Evolutionary conservation across 768 basidiomycete species (phyloP).

Genomic region (Lentinus brumalis): DNA sequence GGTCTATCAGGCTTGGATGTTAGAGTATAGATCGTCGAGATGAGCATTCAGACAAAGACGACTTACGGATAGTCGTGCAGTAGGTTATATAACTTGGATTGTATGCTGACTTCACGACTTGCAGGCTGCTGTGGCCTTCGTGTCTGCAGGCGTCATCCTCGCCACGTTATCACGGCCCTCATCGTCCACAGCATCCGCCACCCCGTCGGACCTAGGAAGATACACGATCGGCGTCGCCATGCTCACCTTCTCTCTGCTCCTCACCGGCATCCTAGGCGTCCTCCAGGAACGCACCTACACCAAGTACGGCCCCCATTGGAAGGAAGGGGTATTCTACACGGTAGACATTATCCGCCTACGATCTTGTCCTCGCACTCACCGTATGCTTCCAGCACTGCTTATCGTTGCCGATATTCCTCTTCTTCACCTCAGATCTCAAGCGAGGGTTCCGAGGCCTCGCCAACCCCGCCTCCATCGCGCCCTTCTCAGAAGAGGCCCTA

Average conservation of each 20-base stretch:
- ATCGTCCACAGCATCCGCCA: conserved; percentile 26
- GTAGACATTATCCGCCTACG: conserved; percentile 40
- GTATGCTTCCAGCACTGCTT: conserved; percentile 62
- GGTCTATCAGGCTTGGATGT: no score
- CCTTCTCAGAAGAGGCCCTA: conserved; percentile 1
- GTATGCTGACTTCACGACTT: neutral
- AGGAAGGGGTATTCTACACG: conserved; percentile 83
- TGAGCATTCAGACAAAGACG: no score
- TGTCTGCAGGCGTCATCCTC: conserved; percentile 70
- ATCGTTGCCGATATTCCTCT: conserved; percentile 74
- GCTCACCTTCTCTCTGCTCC: conserved; percentile 64
- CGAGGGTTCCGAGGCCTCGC: conserved; percentile 56
- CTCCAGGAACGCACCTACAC: conserved; percentile 78
- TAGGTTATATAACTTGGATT: neutral
- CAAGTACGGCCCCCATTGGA: conserved; percentile 78
- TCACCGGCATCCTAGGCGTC: conserved; percentile 69
- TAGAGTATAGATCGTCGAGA: no score
- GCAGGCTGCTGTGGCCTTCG: conserved; percentile 64
- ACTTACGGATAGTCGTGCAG: neutral
- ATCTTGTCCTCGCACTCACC: neutral
- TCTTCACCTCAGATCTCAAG: conserved; percentile 58
- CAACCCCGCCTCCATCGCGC: conserved; percentile 25
- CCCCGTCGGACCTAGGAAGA: conserved; percentile 20
- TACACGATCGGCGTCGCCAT: conserved; percentile 72
- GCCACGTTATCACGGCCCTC: conserved; percentile 69